These are phyloP conservation scores for Euphrasia arctica DNA, from an alignment of 305 asterid genomes.

Conservation along the genomic window DNA sequence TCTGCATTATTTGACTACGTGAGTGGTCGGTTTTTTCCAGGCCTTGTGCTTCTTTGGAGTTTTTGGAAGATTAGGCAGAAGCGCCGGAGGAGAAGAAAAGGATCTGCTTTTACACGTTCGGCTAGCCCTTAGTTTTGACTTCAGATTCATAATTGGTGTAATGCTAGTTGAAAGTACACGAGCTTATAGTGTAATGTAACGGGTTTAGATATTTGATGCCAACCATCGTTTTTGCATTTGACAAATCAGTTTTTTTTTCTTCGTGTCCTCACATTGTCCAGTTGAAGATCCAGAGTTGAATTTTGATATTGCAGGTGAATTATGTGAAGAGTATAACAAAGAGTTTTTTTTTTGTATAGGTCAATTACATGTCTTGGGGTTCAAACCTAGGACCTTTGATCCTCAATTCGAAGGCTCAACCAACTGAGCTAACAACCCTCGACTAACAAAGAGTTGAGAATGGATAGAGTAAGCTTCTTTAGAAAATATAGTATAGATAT, in stretches of 20 bases:
- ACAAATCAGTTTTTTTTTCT: not conserved
- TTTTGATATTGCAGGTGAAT: not conserved
- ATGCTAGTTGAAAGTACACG: slow-evolving; percentile 12
- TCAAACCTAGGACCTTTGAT: no score
- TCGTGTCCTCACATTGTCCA: not conserved
- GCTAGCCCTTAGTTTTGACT: slow-evolving; percentile 34
- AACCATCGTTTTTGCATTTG: slow-evolving; percentile 25
- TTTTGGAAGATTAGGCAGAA: slow-evolving; percentile 80
- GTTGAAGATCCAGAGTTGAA: not conserved
- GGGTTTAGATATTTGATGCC: slow-evolving; percentile 24
- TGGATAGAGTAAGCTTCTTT: no score
- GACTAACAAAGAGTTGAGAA: no score
- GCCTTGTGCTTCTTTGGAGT: slow-evolving; percentile 60
- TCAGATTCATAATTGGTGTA: slow-evolving; percentile 14
- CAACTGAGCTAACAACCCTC: no score
- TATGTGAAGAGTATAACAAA: not conserved
- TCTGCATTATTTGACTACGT: not conserved
- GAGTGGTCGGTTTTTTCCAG: slow-evolving; percentile 32
- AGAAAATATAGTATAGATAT: no score
- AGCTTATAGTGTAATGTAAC: slow-evolving; percentile 23
- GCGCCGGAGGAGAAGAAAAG: slow-evolving; percentile 79
- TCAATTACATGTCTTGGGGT: no score
- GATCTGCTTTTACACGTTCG: slow-evolving; percentile 53
- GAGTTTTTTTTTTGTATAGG: no score
- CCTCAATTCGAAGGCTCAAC: no score